phyloP scores from a whole-genome alignment of 805 yeast species.

The Barnettozyma californica region DNA sequence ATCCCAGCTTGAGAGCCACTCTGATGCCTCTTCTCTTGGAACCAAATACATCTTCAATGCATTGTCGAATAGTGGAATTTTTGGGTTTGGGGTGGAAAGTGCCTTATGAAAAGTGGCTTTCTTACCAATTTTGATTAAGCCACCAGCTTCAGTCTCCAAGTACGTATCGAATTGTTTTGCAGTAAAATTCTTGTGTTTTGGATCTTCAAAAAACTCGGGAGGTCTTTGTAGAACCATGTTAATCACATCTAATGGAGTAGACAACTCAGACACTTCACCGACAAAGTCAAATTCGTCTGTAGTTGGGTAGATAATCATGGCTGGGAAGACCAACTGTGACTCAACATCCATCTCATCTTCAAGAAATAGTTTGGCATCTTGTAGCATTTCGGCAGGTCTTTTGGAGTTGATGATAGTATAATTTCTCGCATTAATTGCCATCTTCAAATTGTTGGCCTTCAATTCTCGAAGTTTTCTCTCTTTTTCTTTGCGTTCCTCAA shows the following conservation, averaged over 20 bases:
- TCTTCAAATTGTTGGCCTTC: slow-evolving; percentile 39
- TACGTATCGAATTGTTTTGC: slow-evolving; percentile 60
- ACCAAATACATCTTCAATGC: slow-evolving; percentile 70
- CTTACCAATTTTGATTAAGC: slow-evolving; percentile 80
- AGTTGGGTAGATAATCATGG: slow-evolving; percentile 75
- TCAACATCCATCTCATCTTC: slow-evolving; percentile 66
- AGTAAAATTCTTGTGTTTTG: slow-evolving; percentile 55
- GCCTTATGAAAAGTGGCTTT: slow-evolving; percentile 62
- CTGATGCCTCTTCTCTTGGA: slow-evolving; percentile 60
- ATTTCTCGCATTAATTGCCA: slow-evolving; percentile 60
- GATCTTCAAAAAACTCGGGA: slow-evolving; percentile 56
- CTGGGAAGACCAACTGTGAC: slow-evolving; percentile 78
- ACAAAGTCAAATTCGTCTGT: slow-evolving; percentile 80
- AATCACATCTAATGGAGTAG: slow-evolving; percentile 59
- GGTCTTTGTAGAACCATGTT: slow-evolving; percentile 61
- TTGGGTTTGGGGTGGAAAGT: slow-evolving; percentile 55
- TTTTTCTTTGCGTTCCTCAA: slow-evolving; percentile 28
- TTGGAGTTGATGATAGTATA: slow-evolving; percentile 44
- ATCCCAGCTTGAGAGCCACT: slow-evolving; percentile 66
- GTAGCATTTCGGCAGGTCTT: slow-evolving; percentile 52
- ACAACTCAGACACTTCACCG: slow-evolving; percentile 66
- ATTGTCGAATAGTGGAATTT: slow-evolving; percentile 72
- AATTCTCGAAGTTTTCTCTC: slow-evolving; percentile 35
- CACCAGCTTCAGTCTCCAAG: slow-evolving; percentile 81
- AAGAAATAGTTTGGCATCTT: slow-evolving; percentile 46